Evolutionary conservation across 306 rosid genomes (phyloP), one percentile per base, ranked within the genome.

Genomic region (Aeschynomene evenia): DNA sequence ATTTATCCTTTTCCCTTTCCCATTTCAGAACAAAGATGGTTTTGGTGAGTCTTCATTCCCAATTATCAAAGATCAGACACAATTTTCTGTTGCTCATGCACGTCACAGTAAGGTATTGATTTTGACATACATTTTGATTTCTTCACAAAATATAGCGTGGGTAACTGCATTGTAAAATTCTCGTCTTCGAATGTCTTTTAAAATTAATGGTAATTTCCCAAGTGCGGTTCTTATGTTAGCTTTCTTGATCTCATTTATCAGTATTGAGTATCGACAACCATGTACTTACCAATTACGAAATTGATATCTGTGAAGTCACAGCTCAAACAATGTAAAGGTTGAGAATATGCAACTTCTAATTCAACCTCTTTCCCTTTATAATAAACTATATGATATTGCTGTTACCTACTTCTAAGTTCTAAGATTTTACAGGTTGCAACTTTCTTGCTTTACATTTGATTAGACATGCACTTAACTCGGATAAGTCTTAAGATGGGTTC

Each of bases 21-120:
- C 46, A 63, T 74, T 50, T 57, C 81, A 95, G 97, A 80, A 83
- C 78, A 95, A 95, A 84, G 97, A 95, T 49, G 87, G 88, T 37
- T 91, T 88, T 19, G 92, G 86, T 37, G 99, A 95, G 74, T 63
- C 99, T 65, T 79, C 99, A 45, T 89, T 95, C 82, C 91, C 97
- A 9, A 77, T 82, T 63, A 68, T 91, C 57, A 95, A 87, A 80
- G 99, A 95, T 86, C 99, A 73, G 73, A 68, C 85, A 50, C 99
- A 89, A 67, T 91, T 95, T 85, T 87, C 97, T 66, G 95, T 91
- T 79, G 68, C 92, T 4, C 97, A 94, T 83, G 97, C 99, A 64
- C 97, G 99, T 61, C 81, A 92, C 73, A 94, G 86, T 78, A 94
- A 94, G 97, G 99, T 94, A 81, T 71, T 72, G 63, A 52, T 70